phyloP scores from a whole-genome alignment of 371 early-diverging fungal species.

The Lichtheimia ornata region DNA sequence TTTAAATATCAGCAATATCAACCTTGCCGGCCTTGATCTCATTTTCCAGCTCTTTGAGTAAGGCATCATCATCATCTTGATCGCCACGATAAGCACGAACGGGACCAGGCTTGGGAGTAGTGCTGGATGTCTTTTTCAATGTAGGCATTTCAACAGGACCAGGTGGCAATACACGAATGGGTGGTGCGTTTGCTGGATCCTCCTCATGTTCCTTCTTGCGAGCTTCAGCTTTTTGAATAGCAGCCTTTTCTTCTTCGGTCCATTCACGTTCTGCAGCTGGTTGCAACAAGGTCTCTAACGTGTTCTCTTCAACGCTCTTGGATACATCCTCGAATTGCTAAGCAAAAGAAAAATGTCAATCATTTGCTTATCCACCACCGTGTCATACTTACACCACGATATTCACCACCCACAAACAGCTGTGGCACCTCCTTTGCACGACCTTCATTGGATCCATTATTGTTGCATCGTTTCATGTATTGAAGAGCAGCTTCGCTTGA shows the following conservation, averaged over 20 bases:
- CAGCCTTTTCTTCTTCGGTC: conserved; percentile 34
- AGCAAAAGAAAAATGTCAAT: neutral
- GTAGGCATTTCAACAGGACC: conserved; percentile 20
- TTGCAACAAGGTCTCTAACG: conserved; percentile 10
- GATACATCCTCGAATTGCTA: conserved; percentile 25
- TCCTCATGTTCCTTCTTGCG: conserved; percentile 1
- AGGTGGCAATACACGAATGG: conserved; percentile 26
- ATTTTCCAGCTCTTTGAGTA: conserved; percentile 35
- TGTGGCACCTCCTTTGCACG: conserved; percentile 31
- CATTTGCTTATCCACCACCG: neutral
- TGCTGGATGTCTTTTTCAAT: conserved; percentile 19
- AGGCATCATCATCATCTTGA: conserved; percentile 45
- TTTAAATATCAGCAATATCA: neutral
- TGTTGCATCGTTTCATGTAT: conserved; percentile 41
- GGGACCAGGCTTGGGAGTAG: conserved; percentile 10
- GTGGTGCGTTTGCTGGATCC: conserved; percentile 14
- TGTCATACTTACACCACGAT: conserved; percentile 32
- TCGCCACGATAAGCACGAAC: conserved; percentile 33
- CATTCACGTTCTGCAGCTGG: conserved; percentile 25
- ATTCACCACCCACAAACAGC: conserved; percentile 46
- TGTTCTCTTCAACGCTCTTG: conserved; percentile 5
- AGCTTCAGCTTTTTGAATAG: conserved; percentile 34
- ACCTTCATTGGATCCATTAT: conserved; percentile 19
- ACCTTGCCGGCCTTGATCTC: conserved; percentile 37
- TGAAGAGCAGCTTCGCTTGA: conserved; percentile 45